Conservation (phyloP, 176 grass and related monocot species). For the Metroxylon sagu region DNA sequence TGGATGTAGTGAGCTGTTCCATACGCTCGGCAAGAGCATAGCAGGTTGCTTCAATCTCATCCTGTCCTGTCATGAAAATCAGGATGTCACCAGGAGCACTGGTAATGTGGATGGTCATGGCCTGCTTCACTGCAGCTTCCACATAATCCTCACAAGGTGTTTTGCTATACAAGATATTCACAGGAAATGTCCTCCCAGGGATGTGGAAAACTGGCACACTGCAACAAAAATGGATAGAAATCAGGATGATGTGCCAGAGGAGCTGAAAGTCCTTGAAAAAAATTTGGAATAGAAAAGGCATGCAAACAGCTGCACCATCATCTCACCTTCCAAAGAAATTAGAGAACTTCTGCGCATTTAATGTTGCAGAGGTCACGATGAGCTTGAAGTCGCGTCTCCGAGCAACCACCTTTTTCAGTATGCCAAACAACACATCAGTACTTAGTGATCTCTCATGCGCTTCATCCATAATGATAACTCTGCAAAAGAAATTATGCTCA, state of each 20-base stretch:
- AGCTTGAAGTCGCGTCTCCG: slow-evolving; percentile 66
- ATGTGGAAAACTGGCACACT: slow-evolving; percentile 81
- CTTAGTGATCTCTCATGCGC: slow-evolving; percentile 89
- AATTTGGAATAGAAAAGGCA: too few relatives aligned
- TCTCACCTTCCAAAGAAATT: slow-evolving; percentile 93
- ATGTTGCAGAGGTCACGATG: slow-evolving; percentile 83
- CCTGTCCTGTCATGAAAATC: slow-evolving; percentile 97
- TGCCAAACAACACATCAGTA: slow-evolving; percentile 86
- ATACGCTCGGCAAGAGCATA: slow-evolving; percentile 91
- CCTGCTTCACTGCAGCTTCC: slow-evolving; percentile 92
- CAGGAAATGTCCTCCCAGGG: slow-evolving; percentile 88
- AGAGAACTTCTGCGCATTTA: slow-evolving; percentile 96
- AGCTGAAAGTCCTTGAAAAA: too few relatives aligned
- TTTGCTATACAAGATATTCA: slow-evolving; percentile 92
- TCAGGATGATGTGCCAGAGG: too few relatives aligned
- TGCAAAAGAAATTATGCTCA: slow-evolving; percentile 24
- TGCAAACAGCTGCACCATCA: slow-evolving; percentile 6
- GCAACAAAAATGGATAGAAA: slow-evolving; percentile 6
- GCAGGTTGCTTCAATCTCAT: slow-evolving; percentile 95
- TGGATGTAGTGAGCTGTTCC: slow-evolving; percentile 77
- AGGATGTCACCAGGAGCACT: slow-evolving; percentile 83
- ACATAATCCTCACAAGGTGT: slow-evolving; percentile 97
- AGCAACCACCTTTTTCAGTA: slow-evolving; percentile 81
- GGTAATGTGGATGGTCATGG: slow-evolving; percentile 90
- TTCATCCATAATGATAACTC: slow-evolving; percentile 95